Base-by-base conservation (phyloP, 2,329 filamentous ascomycete species). In the Pseudonectria foliicola region DNA sequence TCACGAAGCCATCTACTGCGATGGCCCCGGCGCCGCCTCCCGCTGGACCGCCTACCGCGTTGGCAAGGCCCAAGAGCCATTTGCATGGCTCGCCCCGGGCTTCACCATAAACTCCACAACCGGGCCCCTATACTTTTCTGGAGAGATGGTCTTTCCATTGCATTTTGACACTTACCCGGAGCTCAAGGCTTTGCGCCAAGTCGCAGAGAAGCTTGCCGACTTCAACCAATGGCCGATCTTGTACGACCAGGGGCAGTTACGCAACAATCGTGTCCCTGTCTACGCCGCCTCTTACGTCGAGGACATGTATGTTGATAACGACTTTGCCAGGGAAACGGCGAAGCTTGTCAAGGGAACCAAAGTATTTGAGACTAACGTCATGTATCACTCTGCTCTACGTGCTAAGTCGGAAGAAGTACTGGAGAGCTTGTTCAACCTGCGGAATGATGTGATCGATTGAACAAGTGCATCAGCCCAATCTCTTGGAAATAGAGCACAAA, bases 301-400 rank as follows among this genome's bases (percentile, higher is more conserved):
- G 43, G 88, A 95, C 55, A 92, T 95, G 85, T 95, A 93, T 52
- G 89, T 96, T 21, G 84, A 93, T 53, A 84, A 76, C 47, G 76
- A 77, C 6, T 64, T 88, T 35, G 82, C 85, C 7, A 71, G 75
- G 49, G 77, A 83, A 48, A 93, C 87, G 12, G 86, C 85, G 8
- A 65, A 64, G 27, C 74, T 80, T 52, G 84, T 95, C 55, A 82
- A 76, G 55, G 80, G 79, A 1, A 82, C 77, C 55, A 88, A 86
- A 64, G 79, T 85, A 27, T 92, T 82, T 50, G 77, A 92, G 53
- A 95, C 87, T 26, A 95, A 95, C 56, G 70, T 73, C 15, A 76
- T 94, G 71, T 92, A 92, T 54, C 90, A 96, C 60, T 82, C 92
- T 53, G 90, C 84, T 1, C 58, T 95, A 28, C 71, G 85, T 39